phyloP scores from a whole-genome alignment of 1,139 yeast genomes.

The Geotrichum phurueaensis region DNA sequence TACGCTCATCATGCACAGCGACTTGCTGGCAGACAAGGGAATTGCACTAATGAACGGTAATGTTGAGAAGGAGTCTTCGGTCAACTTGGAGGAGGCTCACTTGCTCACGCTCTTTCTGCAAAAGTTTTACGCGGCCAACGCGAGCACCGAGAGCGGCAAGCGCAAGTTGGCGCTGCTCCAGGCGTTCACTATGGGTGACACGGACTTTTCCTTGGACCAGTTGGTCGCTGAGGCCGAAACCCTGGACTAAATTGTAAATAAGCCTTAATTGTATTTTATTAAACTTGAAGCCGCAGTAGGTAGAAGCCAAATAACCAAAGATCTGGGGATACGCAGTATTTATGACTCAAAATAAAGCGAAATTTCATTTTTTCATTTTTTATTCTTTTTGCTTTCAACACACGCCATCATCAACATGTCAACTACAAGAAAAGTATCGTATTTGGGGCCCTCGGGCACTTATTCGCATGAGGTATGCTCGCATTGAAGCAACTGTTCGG shows the following conservation, averaged over 20 bases:
- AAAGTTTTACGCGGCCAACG: conserved; percentile 76
- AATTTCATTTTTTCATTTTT: not conserved
- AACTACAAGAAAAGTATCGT: conserved; percentile 46
- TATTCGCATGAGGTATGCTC: conserved; percentile 76
- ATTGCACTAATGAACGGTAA: conserved; percentile 83
- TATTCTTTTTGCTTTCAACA: not conserved
- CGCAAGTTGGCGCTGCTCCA: conserved; percentile 52
- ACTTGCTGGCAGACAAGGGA: conserved; percentile 55
- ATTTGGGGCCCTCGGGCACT: conserved; percentile 84
- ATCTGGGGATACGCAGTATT: not conserved
- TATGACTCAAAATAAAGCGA: not conserved
- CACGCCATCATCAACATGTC: not conserved
- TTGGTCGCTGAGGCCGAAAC: conserved; percentile 70
- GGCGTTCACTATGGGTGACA: conserved; percentile 65
- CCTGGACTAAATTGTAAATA: conserved; percentile 41
- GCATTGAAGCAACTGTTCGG: not conserved
- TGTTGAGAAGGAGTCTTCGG: conserved; percentile 63
- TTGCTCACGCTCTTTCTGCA: conserved; percentile 73
- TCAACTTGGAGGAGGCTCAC: conserved; percentile 67
- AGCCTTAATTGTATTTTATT: not conserved
- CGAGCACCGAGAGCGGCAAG: conserved; percentile 36
- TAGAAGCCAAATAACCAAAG: not conserved
- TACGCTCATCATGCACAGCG: conserved; percentile 80
- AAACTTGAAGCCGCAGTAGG: not conserved
- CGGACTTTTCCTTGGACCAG: conserved; percentile 56